Percentiles rank a stretch among this genome's conserved stretches.
phyloP scores from a whole-genome alignment of 2,329 filamentous ascomycete species.

The Hirsutella minnesotensis region DNA sequence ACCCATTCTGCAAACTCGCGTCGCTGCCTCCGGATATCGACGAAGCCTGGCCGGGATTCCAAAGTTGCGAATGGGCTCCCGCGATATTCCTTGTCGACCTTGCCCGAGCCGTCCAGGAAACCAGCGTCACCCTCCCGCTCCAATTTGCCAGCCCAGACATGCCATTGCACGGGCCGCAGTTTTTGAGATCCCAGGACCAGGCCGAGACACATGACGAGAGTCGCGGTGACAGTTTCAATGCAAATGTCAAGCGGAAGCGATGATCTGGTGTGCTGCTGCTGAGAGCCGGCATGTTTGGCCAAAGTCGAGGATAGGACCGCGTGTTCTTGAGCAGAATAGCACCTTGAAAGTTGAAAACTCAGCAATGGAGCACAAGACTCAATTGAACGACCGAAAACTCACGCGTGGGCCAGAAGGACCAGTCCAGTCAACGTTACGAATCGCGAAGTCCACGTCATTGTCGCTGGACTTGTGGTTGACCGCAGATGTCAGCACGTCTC shows the following conservation, averaged over 20 bases:
- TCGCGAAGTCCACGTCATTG: constrained; percentile 64
- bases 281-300: constrained; percentile 25
- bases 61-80: constrained; percentile 72
- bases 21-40: constrained; percentile 74
- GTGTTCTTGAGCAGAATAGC: constrained; percentile 94
- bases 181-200: constrained; percentile 68
- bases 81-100: constrained; percentile 56
- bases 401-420: constrained; percentile 78
- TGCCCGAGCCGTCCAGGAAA: constrained; percentile 44
- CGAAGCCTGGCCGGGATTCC: constrained; percentile 73
- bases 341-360: constrained; percentile 43
- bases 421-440: constrained; percentile 63
- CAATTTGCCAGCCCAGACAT: constrained; percentile 71
- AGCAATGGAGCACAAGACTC: constrained; percentile 3
- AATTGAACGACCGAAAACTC: constrained; percentile 13
- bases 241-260: constrained; percentile 75
- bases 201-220: constrained; percentile 70
- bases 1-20: constrained; percentile 72
- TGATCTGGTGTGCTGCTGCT: constrained; percentile 24
- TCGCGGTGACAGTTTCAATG: constrained; percentile 72
- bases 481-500: no score
- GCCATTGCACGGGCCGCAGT: constrained; percentile 76
- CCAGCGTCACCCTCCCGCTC: constrained; percentile 60
- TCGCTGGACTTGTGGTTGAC: background rate
- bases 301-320: constrained; percentile 55